phyloP scores from a whole-genome alignment of 805 yeast species.

The Isabelozyma pseudorhagii region DNA sequence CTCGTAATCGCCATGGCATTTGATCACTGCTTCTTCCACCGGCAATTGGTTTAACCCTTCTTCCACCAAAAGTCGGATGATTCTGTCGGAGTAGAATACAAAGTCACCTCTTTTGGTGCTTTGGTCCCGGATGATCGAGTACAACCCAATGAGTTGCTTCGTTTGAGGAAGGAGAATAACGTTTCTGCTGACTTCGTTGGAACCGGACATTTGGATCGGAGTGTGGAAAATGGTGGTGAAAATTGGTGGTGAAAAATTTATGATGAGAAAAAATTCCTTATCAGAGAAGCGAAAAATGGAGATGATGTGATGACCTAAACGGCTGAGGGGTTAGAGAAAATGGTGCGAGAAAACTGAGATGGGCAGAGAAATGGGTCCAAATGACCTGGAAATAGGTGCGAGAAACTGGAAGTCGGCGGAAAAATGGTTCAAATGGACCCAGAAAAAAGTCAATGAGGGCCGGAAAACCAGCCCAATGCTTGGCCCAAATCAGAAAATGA shows the following conservation, averaged over 20 bases:
- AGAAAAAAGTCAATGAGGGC: too few species aligned
- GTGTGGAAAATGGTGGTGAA: neutral
- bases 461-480: too few species aligned
- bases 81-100: slow-evolving; percentile 92
- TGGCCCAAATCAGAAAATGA: too few species aligned
- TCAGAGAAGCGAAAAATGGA: neutral
- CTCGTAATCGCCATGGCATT: slow-evolving; percentile 71
- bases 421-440: too few species aligned
- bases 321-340: neutral
- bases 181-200: slow-evolving; percentile 36
- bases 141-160: slow-evolving; percentile 82
- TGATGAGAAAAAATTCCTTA: neutral
- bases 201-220: slow-evolving; percentile 10
- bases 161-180: slow-evolving; percentile 79
- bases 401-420: too few species aligned
- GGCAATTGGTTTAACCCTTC: slow-evolving; percentile 94
- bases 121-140: slow-evolving; percentile 85
- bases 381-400: too few species aligned
- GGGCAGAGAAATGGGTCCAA: too few species aligned
- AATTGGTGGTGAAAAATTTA: neutral
- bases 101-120: slow-evolving; percentile 85
- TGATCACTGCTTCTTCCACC: slow-evolving; percentile 62
- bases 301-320: neutral
- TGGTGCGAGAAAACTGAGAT: too few species aligned
- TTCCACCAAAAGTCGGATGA: slow-evolving; percentile 89